phyloP scores from a whole-genome alignment of 257 asterid genomes.

The Nicotiana obtusifolia region DNA sequence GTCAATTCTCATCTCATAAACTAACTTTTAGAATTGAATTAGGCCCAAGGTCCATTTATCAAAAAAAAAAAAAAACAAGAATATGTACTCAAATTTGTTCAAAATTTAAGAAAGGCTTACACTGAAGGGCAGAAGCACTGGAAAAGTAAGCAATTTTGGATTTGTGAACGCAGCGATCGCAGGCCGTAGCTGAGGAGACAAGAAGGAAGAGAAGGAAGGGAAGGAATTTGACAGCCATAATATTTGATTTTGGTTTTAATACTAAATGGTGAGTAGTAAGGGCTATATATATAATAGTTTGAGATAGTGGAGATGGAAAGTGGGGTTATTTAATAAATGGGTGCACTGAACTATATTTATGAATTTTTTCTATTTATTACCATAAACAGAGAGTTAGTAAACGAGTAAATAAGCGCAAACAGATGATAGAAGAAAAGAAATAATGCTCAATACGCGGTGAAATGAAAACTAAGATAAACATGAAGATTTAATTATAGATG shows the following conservation, averaged over 20 bases:
- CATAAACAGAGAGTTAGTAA: neutral
- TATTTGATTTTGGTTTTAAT: neutral
- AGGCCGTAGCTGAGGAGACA: conserved; percentile 44
- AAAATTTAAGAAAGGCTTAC: conserved; percentile 29
- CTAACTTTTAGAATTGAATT: too few species aligned
- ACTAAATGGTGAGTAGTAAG: neutral
- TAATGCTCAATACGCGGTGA: neutral
- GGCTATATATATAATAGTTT: neutral
- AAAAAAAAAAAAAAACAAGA: too few species aligned
- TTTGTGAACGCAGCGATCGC: conserved; percentile 61
- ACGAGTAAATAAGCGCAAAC: neutral
- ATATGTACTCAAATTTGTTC: neutral
- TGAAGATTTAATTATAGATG: neutral
- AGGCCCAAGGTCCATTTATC: too few species aligned
- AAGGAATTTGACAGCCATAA: conserved; percentile 8
- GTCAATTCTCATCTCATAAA: too few species aligned
- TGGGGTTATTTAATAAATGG: neutral
- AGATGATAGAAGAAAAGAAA: neutral
- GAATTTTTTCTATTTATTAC: neutral
- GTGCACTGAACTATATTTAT: neutral
- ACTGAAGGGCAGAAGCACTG: conserved; percentile 39
- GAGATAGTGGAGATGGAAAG: neutral
- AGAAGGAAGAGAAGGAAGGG: conserved; percentile 27
- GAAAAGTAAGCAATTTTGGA: conserved; percentile 52
- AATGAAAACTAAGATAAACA: neutral